These are phyloP conservation scores for Solanum chaucha DNA, from an alignment of 257 asterid genomes.

Conservation along the genomic window DNA sequence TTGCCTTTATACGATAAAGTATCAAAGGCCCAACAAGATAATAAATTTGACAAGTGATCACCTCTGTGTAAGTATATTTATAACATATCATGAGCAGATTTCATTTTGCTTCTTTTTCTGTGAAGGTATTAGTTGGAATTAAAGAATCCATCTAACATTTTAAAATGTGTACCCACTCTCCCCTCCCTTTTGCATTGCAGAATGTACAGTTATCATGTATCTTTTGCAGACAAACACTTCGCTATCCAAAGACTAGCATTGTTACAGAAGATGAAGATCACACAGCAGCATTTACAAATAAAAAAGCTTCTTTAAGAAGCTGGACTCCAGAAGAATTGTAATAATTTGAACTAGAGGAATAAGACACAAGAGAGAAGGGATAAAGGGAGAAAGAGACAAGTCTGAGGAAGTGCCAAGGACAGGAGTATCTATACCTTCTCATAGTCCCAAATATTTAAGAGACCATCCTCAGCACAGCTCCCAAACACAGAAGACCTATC, in stretches of 20 bases:
- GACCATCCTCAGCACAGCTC: constrained; percentile 94
- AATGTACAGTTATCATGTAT: background rate
- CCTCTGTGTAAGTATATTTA: background rate
- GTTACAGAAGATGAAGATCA: background rate
- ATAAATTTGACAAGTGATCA: background rate
- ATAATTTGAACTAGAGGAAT: background rate
- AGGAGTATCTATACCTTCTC: constrained; percentile 50
- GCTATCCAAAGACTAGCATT: background rate
- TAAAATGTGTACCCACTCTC: background rate
- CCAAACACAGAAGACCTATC: constrained; percentile 85
- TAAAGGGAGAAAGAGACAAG: background rate
- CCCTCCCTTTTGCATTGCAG: background rate
- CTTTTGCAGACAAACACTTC: background rate
- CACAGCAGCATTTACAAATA: background rate
- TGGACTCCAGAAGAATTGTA: background rate
- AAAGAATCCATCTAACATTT: background rate
- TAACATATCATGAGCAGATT: background rate
- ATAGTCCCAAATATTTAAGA: constrained; percentile 87
- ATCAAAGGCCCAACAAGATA: background rate
- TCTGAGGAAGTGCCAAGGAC: background rate
- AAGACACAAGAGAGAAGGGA: background rate
- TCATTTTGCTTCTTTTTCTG: background rate
- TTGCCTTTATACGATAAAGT: background rate
- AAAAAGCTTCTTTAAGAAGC: background rate
- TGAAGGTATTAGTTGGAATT: background rate